Percentiles rank a stretch among this genome's conserved stretches.
Conservation (phyloP, 345 rosid species). For the Arabis hirsuta region DNA sequence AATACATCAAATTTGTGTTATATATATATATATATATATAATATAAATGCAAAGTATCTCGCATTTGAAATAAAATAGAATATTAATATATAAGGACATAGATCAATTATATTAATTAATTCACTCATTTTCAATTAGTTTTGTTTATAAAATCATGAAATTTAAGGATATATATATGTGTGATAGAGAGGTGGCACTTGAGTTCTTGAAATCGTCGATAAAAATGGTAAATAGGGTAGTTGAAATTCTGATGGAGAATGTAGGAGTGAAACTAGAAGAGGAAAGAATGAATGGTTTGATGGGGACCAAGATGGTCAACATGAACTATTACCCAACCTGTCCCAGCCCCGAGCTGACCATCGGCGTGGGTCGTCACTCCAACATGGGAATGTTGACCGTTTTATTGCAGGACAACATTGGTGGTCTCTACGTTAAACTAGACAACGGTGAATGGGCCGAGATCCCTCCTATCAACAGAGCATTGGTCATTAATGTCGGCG, state of each 20-base stretch:
- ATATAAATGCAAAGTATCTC: no score
- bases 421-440: conserved; percentile 61
- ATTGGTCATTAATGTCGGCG: conserved; percentile 53
- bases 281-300: conserved; percentile 47
- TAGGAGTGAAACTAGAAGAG: conserved; percentile 50
- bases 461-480: conserved; percentile 49
- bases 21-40: no score
- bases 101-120: neutral
- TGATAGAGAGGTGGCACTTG: conserved; percentile 53
- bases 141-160: neutral
- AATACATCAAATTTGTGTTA: neutral
- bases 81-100: no score
- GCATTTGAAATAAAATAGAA: neutral
- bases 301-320: conserved; percentile 54
- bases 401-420: conserved; percentile 67
- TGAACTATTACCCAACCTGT: conserved; percentile 67
- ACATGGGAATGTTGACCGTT: conserved; percentile 60
- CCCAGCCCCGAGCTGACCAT: conserved; percentile 65
- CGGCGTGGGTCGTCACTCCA: conserved; percentile 70
- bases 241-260: conserved; percentile 47
- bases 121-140: neutral
- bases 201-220: conserved; percentile 51
- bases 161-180: neutral
- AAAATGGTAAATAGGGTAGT: conserved; percentile 51
- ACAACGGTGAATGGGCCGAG: conserved; percentile 48